A percentile compares a stretch with the other conserved stretches of the same genome.
Evolutionary conservation across 352 stramenopile genomes (phyloP).

Genomic region (Phytophthora pistaciae): DNA sequence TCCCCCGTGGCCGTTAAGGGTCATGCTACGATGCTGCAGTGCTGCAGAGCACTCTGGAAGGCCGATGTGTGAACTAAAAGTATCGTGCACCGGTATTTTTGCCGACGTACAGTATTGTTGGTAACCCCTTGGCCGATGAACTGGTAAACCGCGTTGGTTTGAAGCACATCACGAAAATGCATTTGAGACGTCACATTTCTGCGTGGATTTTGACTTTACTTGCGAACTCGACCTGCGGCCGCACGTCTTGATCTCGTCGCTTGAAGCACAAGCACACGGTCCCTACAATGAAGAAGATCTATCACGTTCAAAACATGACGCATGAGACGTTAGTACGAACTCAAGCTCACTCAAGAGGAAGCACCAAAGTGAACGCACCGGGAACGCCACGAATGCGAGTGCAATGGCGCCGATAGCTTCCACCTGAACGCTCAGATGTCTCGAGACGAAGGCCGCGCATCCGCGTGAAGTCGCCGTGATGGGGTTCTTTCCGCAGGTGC

Average conservation of each 20-base stretch:
- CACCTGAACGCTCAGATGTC: constrained; percentile 50
- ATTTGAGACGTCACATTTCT: constrained; percentile 32
- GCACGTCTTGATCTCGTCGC: constrained; percentile 73
- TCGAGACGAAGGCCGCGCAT: constrained; percentile 61
- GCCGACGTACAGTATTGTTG: too few species aligned
- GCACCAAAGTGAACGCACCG: constrained; percentile 39
- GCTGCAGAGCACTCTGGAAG: background rate
- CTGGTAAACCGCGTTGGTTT: too few species aligned
- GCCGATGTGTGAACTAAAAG: too few species aligned
- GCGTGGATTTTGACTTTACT: constrained; percentile 62
- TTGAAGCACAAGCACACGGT: constrained; percentile 80
- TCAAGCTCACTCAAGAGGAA: background rate
- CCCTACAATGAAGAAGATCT: constrained; percentile 60
- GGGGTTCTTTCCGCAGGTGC: constrained; percentile 65
- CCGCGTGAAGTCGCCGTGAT: constrained; percentile 57
- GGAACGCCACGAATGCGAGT: constrained; percentile 54
- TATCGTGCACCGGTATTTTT: too few species aligned
- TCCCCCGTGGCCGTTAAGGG: background rate
- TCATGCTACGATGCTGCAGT: constrained; percentile 20
- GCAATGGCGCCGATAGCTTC: constrained; percentile 50
- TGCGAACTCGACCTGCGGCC: constrained; percentile 64
- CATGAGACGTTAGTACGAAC: background rate
- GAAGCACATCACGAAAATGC: background rate
- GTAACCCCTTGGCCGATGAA: too few species aligned
- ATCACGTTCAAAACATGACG: background rate